These are phyloP conservation scores for Barbarea vulgaris DNA, from an alignment of 345 rosid species.

Conservation along the genomic window DNA sequence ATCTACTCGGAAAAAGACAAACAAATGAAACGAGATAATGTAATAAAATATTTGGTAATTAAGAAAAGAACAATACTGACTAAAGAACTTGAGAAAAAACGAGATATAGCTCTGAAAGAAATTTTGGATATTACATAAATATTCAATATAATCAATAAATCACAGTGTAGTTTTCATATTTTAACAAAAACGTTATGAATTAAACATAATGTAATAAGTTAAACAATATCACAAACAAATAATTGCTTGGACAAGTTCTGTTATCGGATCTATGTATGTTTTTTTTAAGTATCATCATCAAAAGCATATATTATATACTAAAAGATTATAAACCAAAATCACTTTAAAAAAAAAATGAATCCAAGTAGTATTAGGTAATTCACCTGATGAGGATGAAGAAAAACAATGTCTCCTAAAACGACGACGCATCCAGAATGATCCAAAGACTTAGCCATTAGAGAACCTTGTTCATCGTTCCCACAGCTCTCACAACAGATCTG, in stretches of 20 bases:
- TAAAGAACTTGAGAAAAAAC: neutral
- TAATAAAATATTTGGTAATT: neutral
- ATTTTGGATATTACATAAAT: neutral
- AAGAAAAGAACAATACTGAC: neutral
- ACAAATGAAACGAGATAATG: neutral
- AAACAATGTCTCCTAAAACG: slow-evolving; percentile 68
- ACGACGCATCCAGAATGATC: slow-evolving; percentile 74
- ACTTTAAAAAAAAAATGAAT: neutral
- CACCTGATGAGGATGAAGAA: slow-evolving; percentile 85
- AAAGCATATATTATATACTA: neutral
- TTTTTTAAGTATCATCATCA: neutral
- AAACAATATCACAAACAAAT: neutral
- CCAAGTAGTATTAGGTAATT: neutral
- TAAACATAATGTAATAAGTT: neutral
- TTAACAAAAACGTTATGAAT: neutral
- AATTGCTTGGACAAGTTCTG: neutral
- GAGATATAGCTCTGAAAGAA: neutral
- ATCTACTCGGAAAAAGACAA: too few species aligned
- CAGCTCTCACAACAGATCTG: slow-evolving; percentile 56
- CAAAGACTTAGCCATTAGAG: slow-evolving; percentile 57
- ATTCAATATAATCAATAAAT: neutral
- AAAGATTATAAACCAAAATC: neutral
- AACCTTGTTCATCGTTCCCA: slow-evolving; percentile 54
- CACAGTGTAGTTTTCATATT: neutral
- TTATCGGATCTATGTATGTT: neutral